Evolutionary conservation across 768 basidiomycete genomes (phyloP).

Genomic region (Crepidotus variabilis): DNA sequence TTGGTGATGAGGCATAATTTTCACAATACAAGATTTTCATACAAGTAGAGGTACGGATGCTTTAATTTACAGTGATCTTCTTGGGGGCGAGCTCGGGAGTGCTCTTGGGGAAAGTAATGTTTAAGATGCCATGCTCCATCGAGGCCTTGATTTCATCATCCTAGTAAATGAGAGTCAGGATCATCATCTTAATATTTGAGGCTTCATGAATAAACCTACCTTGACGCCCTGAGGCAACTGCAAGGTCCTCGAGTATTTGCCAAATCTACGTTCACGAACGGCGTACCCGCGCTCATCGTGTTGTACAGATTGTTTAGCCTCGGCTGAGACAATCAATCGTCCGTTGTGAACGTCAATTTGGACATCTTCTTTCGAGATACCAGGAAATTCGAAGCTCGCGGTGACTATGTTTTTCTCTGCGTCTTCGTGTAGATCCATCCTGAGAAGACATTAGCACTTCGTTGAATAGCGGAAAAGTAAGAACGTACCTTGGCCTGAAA

Average conservation of each 20-base stretch:
- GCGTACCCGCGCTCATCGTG: constrained; percentile 33
- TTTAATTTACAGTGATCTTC: constrained; percentile 31
- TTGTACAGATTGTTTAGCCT: constrained; percentile 29
- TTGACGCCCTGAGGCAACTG: constrained; percentile 50
- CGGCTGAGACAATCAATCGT: constrained; percentile 48
- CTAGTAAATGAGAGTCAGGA: constrained; percentile 22
- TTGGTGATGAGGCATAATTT: no score
- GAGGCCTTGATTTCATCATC: constrained; percentile 27
- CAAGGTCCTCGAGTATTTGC: constrained; percentile 42
- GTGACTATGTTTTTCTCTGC: constrained; percentile 42
- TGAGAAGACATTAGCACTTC: constrained; percentile 16
- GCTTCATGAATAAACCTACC: constrained; percentile 29
- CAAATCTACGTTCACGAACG: constrained; percentile 46
- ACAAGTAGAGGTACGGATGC: no score
- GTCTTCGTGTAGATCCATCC: constrained; percentile 56
- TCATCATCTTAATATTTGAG: not conserved
- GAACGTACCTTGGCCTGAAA: constrained; percentile 30
- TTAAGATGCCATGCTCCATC: constrained; percentile 48
- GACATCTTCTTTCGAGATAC: constrained; percentile 47
- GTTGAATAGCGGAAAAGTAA: not conserved
- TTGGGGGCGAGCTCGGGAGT: constrained; percentile 26
- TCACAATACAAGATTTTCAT: no score
- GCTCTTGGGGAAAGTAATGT: constrained; percentile 48
- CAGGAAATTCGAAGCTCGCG: constrained; percentile 57
- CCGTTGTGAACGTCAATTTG: constrained; percentile 48